Evolutionary conservation across 495 filamentous ascomycete genomes (phyloP).

Genomic region (Penicillium ochrochloron): DNA sequence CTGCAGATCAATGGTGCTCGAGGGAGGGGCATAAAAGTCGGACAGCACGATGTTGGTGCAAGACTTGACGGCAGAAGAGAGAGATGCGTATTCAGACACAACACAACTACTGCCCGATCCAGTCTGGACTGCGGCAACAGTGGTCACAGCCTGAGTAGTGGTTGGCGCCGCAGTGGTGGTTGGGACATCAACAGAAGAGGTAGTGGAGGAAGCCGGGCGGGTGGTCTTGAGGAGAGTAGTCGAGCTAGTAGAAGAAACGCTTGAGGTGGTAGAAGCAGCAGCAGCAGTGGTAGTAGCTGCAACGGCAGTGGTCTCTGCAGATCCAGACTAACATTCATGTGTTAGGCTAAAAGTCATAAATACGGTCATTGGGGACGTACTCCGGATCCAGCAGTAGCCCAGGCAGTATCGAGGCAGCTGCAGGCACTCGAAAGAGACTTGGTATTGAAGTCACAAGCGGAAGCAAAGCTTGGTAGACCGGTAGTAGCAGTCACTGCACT

Average conservation of each 20-base stretch:
- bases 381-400: slow-evolving; percentile 19
- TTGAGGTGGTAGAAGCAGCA: slow-evolving; percentile 4
- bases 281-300: slow-evolving; percentile 15
- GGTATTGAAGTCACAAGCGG: slow-evolving; percentile 30
- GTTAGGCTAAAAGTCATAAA: neutral
- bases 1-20: slow-evolving; percentile 39
- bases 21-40: slow-evolving; percentile 41
- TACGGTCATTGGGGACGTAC: slow-evolving; percentile 6
- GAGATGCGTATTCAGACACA: slow-evolving; percentile 46
- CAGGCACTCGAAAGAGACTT: slow-evolving; percentile 39
- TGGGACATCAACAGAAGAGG: slow-evolving; percentile 5
- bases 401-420: slow-evolving; percentile 35
- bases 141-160: slow-evolving; percentile 18
- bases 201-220: slow-evolving; percentile 9
- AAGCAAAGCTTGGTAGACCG: slow-evolving; percentile 30
- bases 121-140: slow-evolving; percentile 16
- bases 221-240: slow-evolving; percentile 23
- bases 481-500: slow-evolving; percentile 33
- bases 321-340: neutral
- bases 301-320: slow-evolving; percentile 9
- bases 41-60: slow-evolving; percentile 47
- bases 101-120: slow-evolving; percentile 40
- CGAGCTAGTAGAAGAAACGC: slow-evolving; percentile 17
- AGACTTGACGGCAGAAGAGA: slow-evolving; percentile 47
- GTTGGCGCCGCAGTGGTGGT: slow-evolving; percentile 17